Evolutionary conservation across 768 basidiomycete genomes (phyloP).

Genomic region (Lactarius indigo): DNA sequence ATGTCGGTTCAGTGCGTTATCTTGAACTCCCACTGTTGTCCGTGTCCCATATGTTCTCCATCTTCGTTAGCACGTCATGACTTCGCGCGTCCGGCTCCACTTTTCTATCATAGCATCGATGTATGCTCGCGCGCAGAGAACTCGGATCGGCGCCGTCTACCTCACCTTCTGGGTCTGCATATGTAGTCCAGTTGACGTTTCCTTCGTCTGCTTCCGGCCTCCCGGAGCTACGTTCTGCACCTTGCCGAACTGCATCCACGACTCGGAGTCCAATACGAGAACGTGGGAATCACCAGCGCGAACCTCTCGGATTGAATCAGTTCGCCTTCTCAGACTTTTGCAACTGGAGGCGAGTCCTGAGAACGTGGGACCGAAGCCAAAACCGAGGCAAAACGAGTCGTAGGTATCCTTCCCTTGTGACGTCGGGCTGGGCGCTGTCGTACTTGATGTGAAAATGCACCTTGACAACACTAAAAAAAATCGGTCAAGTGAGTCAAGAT

Average conservation of each 20-base stretch:
- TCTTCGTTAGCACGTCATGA: slow-evolving; percentile 81
- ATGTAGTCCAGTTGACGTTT: slow-evolving; percentile 70
- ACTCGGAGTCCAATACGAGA: slow-evolving; percentile 71
- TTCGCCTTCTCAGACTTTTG: slow-evolving; percentile 37
- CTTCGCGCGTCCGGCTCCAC: slow-evolving; percentile 26
- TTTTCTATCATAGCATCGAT: slow-evolving; percentile 76
- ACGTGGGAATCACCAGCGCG: slow-evolving; percentile 62
- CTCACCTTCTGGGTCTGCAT: slow-evolving; percentile 84
- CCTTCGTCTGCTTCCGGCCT: slow-evolving; percentile 84
- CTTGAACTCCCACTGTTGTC: slow-evolving; percentile 69
- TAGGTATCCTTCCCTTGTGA: no score
- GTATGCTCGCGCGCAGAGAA: slow-evolving; percentile 82
- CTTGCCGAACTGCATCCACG: slow-evolving; percentile 94
- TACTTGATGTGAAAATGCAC: no score
- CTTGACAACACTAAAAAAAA: no score
- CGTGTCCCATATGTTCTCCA: slow-evolving; percentile 88
- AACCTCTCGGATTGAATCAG: slow-evolving; percentile 41
- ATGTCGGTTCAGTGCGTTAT: slow-evolving; percentile 87
- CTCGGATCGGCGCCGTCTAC: slow-evolving; percentile 73
- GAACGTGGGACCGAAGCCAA: no score
- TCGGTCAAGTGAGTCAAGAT: no score
- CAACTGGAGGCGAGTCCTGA: slow-evolving; percentile 60
- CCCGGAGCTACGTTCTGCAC: slow-evolving; percentile 89
- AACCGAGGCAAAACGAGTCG: no score
- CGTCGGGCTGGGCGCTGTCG: no score